Evolutionary conservation across 345 rosid genomes (phyloP).

Genomic region (Aurinia saxatilis): DNA sequence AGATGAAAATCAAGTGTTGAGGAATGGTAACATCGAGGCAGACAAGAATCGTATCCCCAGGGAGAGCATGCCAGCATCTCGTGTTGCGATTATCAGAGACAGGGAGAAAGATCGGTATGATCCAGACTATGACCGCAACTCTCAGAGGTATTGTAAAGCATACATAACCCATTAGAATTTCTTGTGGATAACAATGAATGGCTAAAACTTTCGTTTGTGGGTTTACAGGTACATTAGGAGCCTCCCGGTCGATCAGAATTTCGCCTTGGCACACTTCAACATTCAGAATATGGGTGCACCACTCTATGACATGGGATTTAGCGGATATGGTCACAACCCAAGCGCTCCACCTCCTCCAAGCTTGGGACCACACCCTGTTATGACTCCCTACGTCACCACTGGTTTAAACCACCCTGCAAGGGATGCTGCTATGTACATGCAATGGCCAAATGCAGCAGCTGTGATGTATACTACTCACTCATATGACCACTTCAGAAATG

Average conservation of each 20-base stretch:
- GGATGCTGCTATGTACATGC: slow-evolving; percentile 49
- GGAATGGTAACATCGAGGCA: slow-evolving; percentile 33
- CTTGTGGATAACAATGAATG: background rate
- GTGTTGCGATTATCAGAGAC: slow-evolving; percentile 80
- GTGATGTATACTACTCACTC: slow-evolving; percentile 73
- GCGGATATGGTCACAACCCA: slow-evolving; percentile 51
- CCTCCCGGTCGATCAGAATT: slow-evolving; percentile 50
- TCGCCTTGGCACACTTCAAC: slow-evolving; percentile 41
- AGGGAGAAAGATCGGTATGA: slow-evolving; percentile 83
- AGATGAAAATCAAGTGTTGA: slow-evolving; percentile 50
- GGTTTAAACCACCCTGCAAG: slow-evolving; percentile 41
- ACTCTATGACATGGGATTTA: slow-evolving; percentile 44
- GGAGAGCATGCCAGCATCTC: slow-evolving; percentile 42
- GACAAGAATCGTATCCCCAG: slow-evolving; percentile 33
- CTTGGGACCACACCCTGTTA: slow-evolving; percentile 44
- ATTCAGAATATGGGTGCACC: slow-evolving; percentile 64
- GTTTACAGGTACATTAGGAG: slow-evolving; percentile 61
- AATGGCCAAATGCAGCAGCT: slow-evolving; percentile 68
- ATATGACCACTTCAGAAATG: slow-evolving; percentile 65
- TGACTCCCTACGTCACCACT: slow-evolving; percentile 42
- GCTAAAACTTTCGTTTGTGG: background rate
- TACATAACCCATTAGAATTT: background rate
- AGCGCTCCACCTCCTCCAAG: slow-evolving; percentile 37
- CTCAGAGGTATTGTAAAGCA: slow-evolving; percentile 42
- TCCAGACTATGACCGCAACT: slow-evolving; percentile 86